Evolutionary conservation across 2,329 filamentous ascomycete genomes (phyloP), one percentile per base, ranked within the genome.

Genomic region (Volutella citrinella): DNA sequence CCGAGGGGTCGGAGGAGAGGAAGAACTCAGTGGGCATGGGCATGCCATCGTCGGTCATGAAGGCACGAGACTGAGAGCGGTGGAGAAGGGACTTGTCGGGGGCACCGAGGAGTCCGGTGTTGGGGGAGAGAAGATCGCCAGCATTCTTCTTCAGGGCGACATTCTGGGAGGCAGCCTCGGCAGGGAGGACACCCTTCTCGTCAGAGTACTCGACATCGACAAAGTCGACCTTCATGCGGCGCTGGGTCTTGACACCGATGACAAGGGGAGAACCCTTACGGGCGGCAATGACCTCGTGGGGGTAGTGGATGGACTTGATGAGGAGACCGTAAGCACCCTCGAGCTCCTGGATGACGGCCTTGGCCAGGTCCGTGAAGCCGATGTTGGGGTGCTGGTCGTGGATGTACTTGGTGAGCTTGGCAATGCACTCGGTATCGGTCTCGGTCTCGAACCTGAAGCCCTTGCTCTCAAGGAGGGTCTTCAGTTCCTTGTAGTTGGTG

Each of bases 171-270:
- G 93, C 93, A 49, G 83, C 82, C 78, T 98, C 93, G 34, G 93
- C 93, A 22, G 93, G 84, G 43, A 98, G 84, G 49, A 85, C 78
- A 49, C 72, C 74, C 56, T 83, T 82, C 55, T 95, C 88, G 57
- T 95, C 89, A 32, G 84, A 85, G 65, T 91, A 97, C 71, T 98
- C 93, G 43, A 98, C 93, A 63, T 98, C 93, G 62, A 98, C 93
- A 59, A 98, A 98, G 72, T 98, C 93, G 45, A 98, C 93, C 84
- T 97, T 98, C 93, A 98, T 97, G 73, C 95, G 95, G 76, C 86
- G 94, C 69, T 89, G 78, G 36, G 93, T 97, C 72, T 89, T 87
- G 62, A 98, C 93, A 69, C 93, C 93, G 55, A 98, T 88, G 46
- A 98, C 93, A 42, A 98, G 79, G 26, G 93, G 93, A 43, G 93